Percentiles rank a stretch among this genome's conserved stretches.
phyloP scores from a whole-genome alignment of 1,139 yeast species.

The Candida sp. region DNA sequence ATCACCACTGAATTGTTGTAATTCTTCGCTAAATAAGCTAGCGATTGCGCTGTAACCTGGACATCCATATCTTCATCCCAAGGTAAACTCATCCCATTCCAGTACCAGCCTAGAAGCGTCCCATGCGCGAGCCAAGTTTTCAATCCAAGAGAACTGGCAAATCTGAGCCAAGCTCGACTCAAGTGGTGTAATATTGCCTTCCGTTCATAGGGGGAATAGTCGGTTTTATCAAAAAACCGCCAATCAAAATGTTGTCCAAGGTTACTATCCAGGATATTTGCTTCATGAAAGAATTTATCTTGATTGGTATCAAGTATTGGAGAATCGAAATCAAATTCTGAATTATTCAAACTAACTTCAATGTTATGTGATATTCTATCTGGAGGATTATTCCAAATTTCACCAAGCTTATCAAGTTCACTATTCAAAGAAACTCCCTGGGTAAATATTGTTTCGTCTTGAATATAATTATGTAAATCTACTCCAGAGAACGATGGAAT shows the following conservation, averaged over 20 bases:
- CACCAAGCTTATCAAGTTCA: not conserved
- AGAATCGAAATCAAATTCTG: not conserved
- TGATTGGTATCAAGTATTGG: conserved; percentile 8
- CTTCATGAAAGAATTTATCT: conserved; percentile 20
- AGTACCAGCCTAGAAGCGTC: conserved; percentile 54
- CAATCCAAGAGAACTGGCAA: conserved; percentile 38
- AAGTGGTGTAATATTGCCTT: conserved; percentile 43
- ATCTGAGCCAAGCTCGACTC: conserved; percentile 52
- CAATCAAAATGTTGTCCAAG: conserved; percentile 29
- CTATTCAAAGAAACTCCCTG: not conserved
- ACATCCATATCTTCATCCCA: conserved; percentile 67
- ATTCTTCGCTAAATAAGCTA: conserved; percentile 34
- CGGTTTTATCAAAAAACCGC: conserved; percentile 24
- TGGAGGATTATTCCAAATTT: not conserved
- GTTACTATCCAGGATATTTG: conserved; percentile 4
- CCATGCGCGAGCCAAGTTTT: conserved; percentile 64
- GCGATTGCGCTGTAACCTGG: conserved; percentile 44
- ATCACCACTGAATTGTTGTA: conserved; percentile 48
- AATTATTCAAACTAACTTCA: too few species aligned
- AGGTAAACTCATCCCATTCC: conserved; percentile 58
- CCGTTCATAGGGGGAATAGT: conserved; percentile 31
- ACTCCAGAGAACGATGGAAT: conserved; percentile 4
- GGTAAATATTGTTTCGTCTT: not conserved
- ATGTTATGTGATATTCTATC: too few species aligned
- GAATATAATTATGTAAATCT: not conserved